Base-by-base conservation (phyloP, 2,329 filamentous ascomycete genomes). In the Exophiala mesophila region DNA sequence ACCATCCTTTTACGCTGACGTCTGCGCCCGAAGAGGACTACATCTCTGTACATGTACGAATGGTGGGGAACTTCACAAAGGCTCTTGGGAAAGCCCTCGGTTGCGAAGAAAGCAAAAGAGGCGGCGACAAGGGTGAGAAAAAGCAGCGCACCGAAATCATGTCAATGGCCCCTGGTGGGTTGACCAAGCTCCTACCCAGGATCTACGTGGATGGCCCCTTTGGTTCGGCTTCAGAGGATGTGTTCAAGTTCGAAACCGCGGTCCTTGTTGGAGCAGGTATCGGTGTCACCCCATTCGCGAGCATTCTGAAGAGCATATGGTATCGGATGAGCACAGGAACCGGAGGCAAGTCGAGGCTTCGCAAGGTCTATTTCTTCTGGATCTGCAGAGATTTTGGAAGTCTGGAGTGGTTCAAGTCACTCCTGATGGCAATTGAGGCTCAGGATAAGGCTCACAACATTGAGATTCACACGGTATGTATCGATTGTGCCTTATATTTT, bases 281-380 rank as follows among this genome's bases (percentile, higher is more conserved):
- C 43, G 70, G 70, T 53, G 70, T 74, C 3, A 73, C 71, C 8
- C 69, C 70, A 4, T 74, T 74, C 54, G 72, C 71, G 10, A 71
- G 67, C 20, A 73, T 75, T 36, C 60, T 75, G 59, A 94, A 94
- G 72, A 88, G 83, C 39, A 90, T 94, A 66, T 94, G 87, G 87
- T 94, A 92, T 71, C 80, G 86, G 36, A 88, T 90, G 82, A 54
- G 50, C 40, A 47, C 39, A 19, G 89, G 87, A 66, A 83, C 84
- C 2, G 82, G 86, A 32, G 47, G 51, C 62, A 84, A 83, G 68
- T 89, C 85, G 2, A 75, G 85, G 3, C 73, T 94, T 31, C 76
- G 82, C 58, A 94, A 92, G 65, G 85, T 94, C 17, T 94, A 92
- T 71, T 92, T 92, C 71, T 88, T 92, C 76, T 92, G 87, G 87